Evolutionary conservation across 169 alveolate genomes (phyloP).

Genomic region (Cryptosporidium meleagridis): DNA sequence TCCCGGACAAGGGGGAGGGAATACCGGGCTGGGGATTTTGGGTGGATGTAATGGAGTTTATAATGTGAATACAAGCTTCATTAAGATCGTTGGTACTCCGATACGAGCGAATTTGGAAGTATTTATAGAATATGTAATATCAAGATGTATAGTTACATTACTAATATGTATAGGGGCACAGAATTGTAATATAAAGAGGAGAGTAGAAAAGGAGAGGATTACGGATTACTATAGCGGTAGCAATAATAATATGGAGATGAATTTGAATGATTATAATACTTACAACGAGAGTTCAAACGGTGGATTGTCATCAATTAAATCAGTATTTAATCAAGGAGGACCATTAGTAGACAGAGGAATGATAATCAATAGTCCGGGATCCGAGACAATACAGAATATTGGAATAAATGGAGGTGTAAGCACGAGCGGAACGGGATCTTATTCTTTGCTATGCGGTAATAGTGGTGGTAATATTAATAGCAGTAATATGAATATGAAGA

Average conservation of each 20-base stretch:
- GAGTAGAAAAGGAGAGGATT: neutral
- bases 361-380: neutral
- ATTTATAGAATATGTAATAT: slow-evolving; percentile 38
- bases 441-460: neutral
- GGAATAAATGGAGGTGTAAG: neutral
- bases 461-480: too few relatives aligned
- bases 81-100: slow-evolving; percentile 8
- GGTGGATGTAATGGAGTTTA: neutral
- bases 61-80: neutral
- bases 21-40: neutral
- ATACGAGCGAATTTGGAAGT: neutral
- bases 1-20: neutral
- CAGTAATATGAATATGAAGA: too few relatives aligned
- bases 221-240: too few relatives aligned
- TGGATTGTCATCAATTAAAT: too few relatives aligned
- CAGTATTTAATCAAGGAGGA: neutral
- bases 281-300: too few relatives aligned
- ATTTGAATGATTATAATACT: too few relatives aligned
- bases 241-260: neutral
- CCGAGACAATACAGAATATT: neutral
- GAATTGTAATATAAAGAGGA: neutral
- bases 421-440: neutral
- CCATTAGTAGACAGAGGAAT: neutral
- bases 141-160: slow-evolving; percentile 41
- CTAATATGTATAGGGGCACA: slow-evolving; percentile 46